These are phyloP conservation scores for Nakaseomyces sp. DNA, from an alignment of 1,139 yeast genomes.

Conservation along the genomic window DNA sequence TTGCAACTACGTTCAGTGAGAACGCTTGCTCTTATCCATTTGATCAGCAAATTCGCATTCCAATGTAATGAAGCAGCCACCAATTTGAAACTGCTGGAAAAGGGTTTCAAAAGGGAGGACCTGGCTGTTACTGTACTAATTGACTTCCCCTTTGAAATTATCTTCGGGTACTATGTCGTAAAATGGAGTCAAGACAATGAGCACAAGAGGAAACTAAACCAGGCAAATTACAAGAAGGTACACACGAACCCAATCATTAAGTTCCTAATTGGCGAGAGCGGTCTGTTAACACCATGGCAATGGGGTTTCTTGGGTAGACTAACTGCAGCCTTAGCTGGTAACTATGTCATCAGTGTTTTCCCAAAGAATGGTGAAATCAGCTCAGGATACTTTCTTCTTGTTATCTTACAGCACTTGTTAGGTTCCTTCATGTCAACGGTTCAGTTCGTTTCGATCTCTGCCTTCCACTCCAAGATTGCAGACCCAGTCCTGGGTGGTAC, in stretches of 20 bases:
- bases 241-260: slow-evolving; percentile 16
- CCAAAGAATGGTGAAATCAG: slow-evolving; percentile 44
- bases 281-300: slow-evolving; percentile 77
- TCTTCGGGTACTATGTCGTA: slow-evolving; percentile 93
- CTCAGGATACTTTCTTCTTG: slow-evolving; percentile 48
- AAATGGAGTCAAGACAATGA: slow-evolving; percentile 56
- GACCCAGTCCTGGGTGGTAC: slow-evolving; percentile 97
- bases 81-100: slow-evolving; percentile 80
- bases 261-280: slow-evolving; percentile 25
- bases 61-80: slow-evolving; percentile 96
- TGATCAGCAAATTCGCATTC: slow-evolving; percentile 82
- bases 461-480: slow-evolving; percentile 91
- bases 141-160: slow-evolving; percentile 91
- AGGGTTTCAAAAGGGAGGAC: slow-evolving; percentile 89
- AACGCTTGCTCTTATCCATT: slow-evolving; percentile 61
- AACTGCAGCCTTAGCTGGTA: slow-evolving; percentile 67
- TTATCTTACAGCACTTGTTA: slow-evolving; percentile 71
- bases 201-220: slow-evolving; percentile 2
- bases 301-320: slow-evolving; percentile 82
- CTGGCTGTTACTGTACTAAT: slow-evolving; percentile 84
- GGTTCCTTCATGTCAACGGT: slow-evolving; percentile 91
- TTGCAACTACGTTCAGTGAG: slow-evolving; percentile 70
- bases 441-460: slow-evolving; percentile 88
- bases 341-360: slow-evolving; percentile 60
- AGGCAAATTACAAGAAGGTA: slow-evolving; percentile 3